phyloP scores from a whole-genome alignment of 768 basidiomycete genomes.

The Hortiboletus campestris region DNA sequence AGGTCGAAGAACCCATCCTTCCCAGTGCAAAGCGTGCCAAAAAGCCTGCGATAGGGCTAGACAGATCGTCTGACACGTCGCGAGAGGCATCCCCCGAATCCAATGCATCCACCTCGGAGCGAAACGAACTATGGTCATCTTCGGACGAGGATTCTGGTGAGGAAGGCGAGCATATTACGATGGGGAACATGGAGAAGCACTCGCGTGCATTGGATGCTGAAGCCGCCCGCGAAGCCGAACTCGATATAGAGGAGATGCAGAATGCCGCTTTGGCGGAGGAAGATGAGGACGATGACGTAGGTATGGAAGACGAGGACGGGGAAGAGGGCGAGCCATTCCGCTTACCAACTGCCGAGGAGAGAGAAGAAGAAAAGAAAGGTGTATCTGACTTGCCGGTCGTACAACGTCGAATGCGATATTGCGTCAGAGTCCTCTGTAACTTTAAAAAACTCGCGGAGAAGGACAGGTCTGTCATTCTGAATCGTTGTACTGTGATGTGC shows the following conservation, averaged over 20 bases:
- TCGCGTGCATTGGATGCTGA: conserved; percentile 74
- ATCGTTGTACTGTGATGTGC: conserved; percentile 1
- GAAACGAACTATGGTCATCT: conserved; percentile 36
- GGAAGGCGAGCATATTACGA: conserved; percentile 61
- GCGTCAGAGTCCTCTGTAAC: conserved; percentile 66
- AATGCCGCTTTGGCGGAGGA: conserved; percentile 48
- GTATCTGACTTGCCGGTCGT: conserved; percentile 75
- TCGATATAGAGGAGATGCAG: conserved; percentile 66
- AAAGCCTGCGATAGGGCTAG: conserved; percentile 20
- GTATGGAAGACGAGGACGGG: conserved; percentile 38
- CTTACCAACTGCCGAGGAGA: conserved; percentile 69
- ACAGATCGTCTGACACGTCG: conserved; percentile 30
- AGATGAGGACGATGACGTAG: conserved; percentile 47
- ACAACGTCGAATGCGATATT: conserved; percentile 77
- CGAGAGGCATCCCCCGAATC: conserved; percentile 46
- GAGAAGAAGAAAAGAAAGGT: conserved; percentile 65
- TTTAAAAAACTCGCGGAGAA: conserved; percentile 67
- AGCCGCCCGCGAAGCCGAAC: conserved; percentile 63
- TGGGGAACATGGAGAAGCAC: conserved; percentile 78
- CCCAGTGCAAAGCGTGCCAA: conserved; percentile 37
- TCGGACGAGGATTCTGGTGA: conserved; percentile 44
- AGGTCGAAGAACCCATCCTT: conserved; percentile 25
- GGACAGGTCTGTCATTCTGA: conserved; percentile 47
- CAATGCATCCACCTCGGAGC: conserved; percentile 20
- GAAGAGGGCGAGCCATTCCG: conserved; percentile 46